Evolutionary conservation across 768 basidiomycete genomes (phyloP).

Genomic region (Collybia sp.): DNA sequence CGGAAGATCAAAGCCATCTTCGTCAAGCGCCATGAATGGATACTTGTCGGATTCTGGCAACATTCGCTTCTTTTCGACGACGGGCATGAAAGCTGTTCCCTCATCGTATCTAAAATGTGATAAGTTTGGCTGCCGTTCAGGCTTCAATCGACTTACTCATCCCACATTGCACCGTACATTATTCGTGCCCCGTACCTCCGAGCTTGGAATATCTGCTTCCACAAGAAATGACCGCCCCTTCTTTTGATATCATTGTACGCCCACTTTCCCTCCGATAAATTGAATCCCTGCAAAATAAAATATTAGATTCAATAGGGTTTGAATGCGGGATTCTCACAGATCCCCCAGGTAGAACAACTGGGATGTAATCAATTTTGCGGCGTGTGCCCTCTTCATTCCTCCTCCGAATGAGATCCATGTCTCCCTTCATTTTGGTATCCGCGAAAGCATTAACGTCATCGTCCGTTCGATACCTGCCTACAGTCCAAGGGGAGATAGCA

Average conservation of each 20-base stretch:
- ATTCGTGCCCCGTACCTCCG: constrained; percentile 54
- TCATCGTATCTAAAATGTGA: constrained; percentile 64
- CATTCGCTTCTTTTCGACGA: constrained; percentile 49
- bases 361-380: constrained; percentile 74
- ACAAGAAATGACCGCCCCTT: constrained; percentile 72
- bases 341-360: constrained; percentile 77
- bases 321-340: constrained; percentile 50
- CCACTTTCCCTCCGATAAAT: constrained; percentile 69
- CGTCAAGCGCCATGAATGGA: constrained; percentile 69
- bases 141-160: constrained; percentile 47
- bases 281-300: constrained; percentile 49
- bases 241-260: constrained; percentile 67
- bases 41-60: constrained; percentile 59
- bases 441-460: constrained; percentile 62
- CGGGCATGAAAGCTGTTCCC: constrained; percentile 80
- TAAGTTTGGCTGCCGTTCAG: constrained; percentile 3
- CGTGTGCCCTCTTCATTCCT: constrained; percentile 35
- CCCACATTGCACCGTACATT: constrained; percentile 87
- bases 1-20: constrained; percentile 72
- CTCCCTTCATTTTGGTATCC: constrained; percentile 56
- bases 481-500: constrained; percentile 79
- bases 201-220: constrained; percentile 74
- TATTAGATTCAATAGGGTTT: constrained; percentile 8
- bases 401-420: constrained; percentile 53
- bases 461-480: constrained; percentile 63